Evolutionary conservation across 2,329 filamentous ascomycete genomes (phyloP).

Genomic region (Colletotrichum filicis): DNA sequence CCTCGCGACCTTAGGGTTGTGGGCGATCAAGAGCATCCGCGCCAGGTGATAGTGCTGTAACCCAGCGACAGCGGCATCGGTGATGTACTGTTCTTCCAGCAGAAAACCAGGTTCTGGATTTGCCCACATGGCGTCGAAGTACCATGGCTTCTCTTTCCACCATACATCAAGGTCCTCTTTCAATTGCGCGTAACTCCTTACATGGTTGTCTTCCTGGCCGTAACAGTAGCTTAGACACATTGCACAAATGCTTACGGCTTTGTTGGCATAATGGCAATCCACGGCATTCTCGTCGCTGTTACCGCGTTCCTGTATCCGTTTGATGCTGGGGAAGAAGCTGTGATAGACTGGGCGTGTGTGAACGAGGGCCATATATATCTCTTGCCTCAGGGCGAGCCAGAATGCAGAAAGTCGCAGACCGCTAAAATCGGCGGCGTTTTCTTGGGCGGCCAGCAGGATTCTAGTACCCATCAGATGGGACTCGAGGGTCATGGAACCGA

Average conservation of each 20-base stretch:
- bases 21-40: constrained; percentile 41
- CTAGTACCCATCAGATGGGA: constrained; percentile 43
- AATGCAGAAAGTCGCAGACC: constrained; percentile 43
- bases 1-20: constrained; percentile 42
- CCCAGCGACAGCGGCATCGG: constrained; percentile 42
- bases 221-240: constrained; percentile 44
- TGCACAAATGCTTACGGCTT: constrained; percentile 42
- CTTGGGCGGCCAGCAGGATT: constrained; percentile 43
- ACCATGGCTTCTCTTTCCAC: constrained; percentile 44
- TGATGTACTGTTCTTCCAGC: constrained; percentile 41
- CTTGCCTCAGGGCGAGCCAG: constrained; percentile 43
- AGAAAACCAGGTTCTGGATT: constrained; percentile 35
- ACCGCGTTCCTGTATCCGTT: constrained; percentile 38
- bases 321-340: constrained; percentile 38
- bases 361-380: constrained; percentile 45
- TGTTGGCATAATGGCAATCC: constrained; percentile 41
- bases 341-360: constrained; percentile 42
- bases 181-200: constrained; percentile 37
- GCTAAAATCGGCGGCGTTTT: constrained; percentile 41
- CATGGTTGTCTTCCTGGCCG: constrained; percentile 41
- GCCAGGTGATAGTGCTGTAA: constrained; percentile 43
- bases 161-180: constrained; percentile 40
- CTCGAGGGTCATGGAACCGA: constrained; percentile 33
- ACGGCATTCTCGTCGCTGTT: neutral
- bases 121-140: constrained; percentile 37